Evolutionary conservation across 2,329 filamentous ascomycete genomes (phyloP), one percentile per base, ranked within the genome.

Genomic region (Beauveria caledonica): DNA sequence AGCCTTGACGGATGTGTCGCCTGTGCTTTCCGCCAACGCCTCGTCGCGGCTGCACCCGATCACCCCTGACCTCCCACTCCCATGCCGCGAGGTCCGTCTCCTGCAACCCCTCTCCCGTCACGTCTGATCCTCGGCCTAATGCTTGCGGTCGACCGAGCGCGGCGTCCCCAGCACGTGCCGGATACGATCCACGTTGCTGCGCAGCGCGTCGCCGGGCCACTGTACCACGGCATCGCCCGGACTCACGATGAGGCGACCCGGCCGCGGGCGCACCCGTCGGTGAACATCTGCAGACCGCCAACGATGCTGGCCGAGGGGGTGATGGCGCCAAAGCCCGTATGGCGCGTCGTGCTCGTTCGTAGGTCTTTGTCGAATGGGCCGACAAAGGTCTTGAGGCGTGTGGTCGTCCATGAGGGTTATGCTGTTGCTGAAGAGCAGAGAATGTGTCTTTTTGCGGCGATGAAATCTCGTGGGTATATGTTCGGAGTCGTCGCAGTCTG

Each of bases 321-420:
- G 13, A 75, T 66, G 5, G 67, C 69, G 1, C 73, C 73, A 49
- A 74, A 71, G 58, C 74, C 73, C 1, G 71, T 73, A 51, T 76
- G 71, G 19, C 69, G 65, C 15, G 68, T 63, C 61, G 71, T 69
- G 55, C 63, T 68, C 25, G 64, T 67, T 51, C 66, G 61, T 1
- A 65, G 52, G 33, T 67, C 64, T 39, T 65, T 61, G 11, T 36
- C 33, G 9, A 33, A 11, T 13, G 57, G 62, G 51, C 65, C 63
- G 17, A 64, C 64, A 29, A 63, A 64, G 1, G 61, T 52, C 50
- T 66, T 66, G 61, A 67, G 17, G 21, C 51, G 51, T 4, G 33
- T 29, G 4, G 17, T n/a, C 13, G 23, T 45, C 6, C 39, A 17
- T 15, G 40, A 45, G 6, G 39, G 40, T 17, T 19, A 5, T 7